Evolutionary conservation across 305 asterid species (phyloP), one percentile per base, ranked within the genome.

Genomic region (Petunia hybrid): DNA sequence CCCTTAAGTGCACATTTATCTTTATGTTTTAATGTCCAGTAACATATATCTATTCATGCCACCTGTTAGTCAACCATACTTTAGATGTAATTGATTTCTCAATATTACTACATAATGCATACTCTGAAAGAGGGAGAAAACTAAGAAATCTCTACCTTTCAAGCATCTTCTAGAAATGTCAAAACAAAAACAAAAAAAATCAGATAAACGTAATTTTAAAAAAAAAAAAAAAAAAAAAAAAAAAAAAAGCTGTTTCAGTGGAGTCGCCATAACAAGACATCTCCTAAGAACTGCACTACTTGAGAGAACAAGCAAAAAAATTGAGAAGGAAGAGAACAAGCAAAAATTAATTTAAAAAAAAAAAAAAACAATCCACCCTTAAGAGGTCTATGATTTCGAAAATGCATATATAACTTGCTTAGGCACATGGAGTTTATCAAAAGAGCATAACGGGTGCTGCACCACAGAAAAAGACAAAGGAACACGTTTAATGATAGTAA

Each of bases 291-390:
- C 64, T 51, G 78, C 48, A 6, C 14, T 73, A 51, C 13, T 13
- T 51, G 64, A 36, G 48, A 51, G 78, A 51, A 51, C 62, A 70
- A 43, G 31, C 51, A 40, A 14, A 66, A 6, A 41, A 16, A 16
- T 70, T 70, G 45, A 73, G 59, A 73, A 22, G 31, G 31, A 22
- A 36, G 48, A 51, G 78, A 51, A 51, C 62, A 70, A 70, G 31
- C 51, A 40, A 14, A 66, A 6, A 22, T 70, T 70, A 73, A 9
- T 0, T 48, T 51, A 36, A 73, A 73, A 62, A 35, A 73, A 36
- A 36, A 7, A 46, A 73, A 73, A 62, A 35, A 73, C 13, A 36
- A 7, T 46, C 46, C 63, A 73, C 51, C 64, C 36, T 46, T 73
- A 73, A 51, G 64, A 73, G 48, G 48, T 51, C n/a, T 14, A 74